These are phyloP conservation scores for Trapa incisa DNA, from an alignment of 345 rosid genomes.

Conservation along the genomic window DNA sequence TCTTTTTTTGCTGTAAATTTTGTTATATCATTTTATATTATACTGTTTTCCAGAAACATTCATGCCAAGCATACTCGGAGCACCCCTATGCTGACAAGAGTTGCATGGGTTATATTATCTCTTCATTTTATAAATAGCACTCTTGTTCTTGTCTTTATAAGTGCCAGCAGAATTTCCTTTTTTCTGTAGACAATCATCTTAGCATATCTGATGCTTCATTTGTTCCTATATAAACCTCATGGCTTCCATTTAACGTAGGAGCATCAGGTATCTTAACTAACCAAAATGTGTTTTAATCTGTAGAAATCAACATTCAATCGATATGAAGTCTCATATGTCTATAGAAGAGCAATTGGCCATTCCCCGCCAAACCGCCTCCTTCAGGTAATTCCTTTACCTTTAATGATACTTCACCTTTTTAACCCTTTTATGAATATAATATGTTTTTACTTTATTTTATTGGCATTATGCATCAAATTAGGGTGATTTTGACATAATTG, in stretches of 20 bases:
- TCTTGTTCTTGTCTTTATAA: neutral
- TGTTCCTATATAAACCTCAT: neutral
- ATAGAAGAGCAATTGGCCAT: slow-evolving; percentile 88
- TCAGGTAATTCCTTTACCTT: slow-evolving; percentile 35
- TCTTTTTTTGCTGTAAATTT: neutral
- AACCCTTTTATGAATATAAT: neutral
- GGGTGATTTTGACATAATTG: slow-evolving; percentile 94
- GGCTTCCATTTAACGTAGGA: neutral
- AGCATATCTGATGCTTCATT: neutral
- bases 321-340: slow-evolving; percentile 70
- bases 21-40: neutral
- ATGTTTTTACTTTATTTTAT: slow-evolving; percentile 6
- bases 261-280: neutral
- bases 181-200: neutral
- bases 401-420: neutral
- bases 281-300: slow-evolving; percentile 12
- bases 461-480: slow-evolving; percentile 19
- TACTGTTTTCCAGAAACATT: neutral
- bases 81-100: too few relatives aligned
- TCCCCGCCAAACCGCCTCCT: slow-evolving; percentile 86
- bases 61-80: neutral
- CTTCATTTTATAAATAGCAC: neutral
- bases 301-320: slow-evolving; percentile 84
- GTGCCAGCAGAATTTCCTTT: too few relatives aligned
- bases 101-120: neutral